Conservation (phyloP, 768 basidiomycete genomes). For the Sarcodon aspratus region DNA sequence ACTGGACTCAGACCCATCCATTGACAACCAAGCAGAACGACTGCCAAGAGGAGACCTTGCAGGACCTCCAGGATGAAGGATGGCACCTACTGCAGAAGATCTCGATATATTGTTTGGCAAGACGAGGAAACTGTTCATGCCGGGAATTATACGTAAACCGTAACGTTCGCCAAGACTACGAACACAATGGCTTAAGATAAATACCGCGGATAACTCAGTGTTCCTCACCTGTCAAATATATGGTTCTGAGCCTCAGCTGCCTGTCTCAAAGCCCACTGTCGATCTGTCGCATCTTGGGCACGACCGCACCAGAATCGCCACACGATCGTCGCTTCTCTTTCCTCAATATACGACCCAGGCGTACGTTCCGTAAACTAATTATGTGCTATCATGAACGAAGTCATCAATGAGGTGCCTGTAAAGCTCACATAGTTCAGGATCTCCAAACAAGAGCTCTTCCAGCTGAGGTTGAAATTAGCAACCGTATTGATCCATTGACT, state of each 20-base stretch:
- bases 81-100: constrained; percentile 74
- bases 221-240: constrained; percentile 60
- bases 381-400: constrained; percentile 1
- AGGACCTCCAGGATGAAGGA: constrained; percentile 54
- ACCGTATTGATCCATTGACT: constrained; percentile 74
- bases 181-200: neutral
- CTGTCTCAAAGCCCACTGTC: constrained; percentile 76
- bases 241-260: constrained; percentile 90
- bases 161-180: constrained; percentile 69
- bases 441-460: constrained; percentile 75
- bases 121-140: constrained; percentile 69
- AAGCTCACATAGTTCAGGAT: constrained; percentile 70
- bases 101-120: constrained; percentile 77
- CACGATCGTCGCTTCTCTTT: constrained; percentile 70
- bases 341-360: constrained; percentile 76
- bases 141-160: constrained; percentile 75
- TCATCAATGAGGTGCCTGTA: neutral
- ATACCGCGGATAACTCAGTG: neutral
- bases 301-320: constrained; percentile 76
- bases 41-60: constrained; percentile 25
- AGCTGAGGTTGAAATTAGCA: constrained; percentile 62
- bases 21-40: constrained; percentile 29
- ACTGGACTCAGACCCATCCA: constrained; percentile 22
- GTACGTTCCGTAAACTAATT: constrained; percentile 82
- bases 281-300: constrained; percentile 32